Conservation (phyloP, 345 rosid genomes). For the Streptanthus diversifolius region DNA sequence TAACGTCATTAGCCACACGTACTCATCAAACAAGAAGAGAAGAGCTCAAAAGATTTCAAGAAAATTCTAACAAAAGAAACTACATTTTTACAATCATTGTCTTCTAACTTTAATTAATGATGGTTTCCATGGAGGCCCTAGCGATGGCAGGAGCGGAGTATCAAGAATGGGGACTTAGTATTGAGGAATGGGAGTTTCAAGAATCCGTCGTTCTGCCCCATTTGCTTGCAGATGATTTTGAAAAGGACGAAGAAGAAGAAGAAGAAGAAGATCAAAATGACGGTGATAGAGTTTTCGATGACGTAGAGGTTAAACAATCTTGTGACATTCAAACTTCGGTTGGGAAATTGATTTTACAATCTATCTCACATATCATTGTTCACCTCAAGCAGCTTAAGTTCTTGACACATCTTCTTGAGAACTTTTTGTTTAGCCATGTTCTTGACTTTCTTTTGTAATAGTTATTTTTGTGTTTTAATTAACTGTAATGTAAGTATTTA, state of each 20-base stretch:
- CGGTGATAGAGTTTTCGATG: constrained; percentile 1
- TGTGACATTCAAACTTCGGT: constrained; percentile 12
- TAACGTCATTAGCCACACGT: constrained; percentile 8
- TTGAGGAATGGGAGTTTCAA: constrained; percentile 39
- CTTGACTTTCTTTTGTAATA: constrained; percentile 3
- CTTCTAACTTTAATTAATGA: neutral
- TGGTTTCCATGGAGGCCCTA: constrained; percentile 43
- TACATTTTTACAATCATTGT: neutral
- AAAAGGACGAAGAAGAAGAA: constrained; percentile 7
- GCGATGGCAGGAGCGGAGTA: constrained; percentile 46
- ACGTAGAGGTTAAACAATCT: neutral
- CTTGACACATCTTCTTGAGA: constrained; percentile 11
- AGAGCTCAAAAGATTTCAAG: neutral
- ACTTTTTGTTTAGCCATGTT: constrained; percentile 7
- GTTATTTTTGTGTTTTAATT: neutral
- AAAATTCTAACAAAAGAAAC: constrained; percentile 1
- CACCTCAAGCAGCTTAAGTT: constrained; percentile 17
- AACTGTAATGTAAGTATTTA: neutral
- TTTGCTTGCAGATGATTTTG: constrained; percentile 31
- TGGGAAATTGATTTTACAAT: neutral
- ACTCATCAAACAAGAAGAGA: constrained; percentile 17
- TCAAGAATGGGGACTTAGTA: constrained; percentile 34
- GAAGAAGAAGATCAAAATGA: constrained; percentile 1
- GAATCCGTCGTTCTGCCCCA: constrained; percentile 29
- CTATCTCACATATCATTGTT: neutral